These are phyloP conservation scores for Myriangium duriaei DNA, from an alignment of 2,329 filamentous ascomycete species.

Conservation along the genomic window DNA sequence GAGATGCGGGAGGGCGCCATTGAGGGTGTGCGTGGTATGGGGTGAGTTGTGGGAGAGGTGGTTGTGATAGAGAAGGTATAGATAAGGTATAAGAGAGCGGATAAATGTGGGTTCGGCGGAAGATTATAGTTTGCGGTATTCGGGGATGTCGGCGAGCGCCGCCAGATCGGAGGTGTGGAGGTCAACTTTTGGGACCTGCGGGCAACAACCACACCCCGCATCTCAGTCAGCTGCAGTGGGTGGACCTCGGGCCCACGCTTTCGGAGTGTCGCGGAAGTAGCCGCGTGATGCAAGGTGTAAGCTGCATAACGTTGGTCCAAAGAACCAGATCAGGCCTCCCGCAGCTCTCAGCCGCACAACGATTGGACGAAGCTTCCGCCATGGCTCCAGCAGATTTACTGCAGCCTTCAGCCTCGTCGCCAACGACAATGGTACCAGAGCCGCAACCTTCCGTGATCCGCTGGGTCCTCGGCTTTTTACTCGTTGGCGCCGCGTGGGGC, in stretches of 20 bases:
- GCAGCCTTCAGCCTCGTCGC: no score
- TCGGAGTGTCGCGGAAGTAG: no score
- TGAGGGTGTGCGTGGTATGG: background rate
- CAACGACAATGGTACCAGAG: no score
- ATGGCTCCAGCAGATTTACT: no score
- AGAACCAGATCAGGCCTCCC: no score
- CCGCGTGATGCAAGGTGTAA: no score
- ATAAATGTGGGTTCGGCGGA: background rate
- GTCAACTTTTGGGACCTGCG: conserved; percentile 3
- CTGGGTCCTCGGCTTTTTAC: conserved; percentile 77
- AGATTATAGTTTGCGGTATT: conserved; percentile 6
- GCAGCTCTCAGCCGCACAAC: no score
- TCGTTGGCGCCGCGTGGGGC: conserved; percentile 87
- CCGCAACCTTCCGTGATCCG: conserved; percentile 52
- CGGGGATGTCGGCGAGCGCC: conserved; percentile 5
- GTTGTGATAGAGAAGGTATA: conserved; percentile 1
- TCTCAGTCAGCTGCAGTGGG: no score
- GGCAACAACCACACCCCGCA: no score
- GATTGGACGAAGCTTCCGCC: no score
- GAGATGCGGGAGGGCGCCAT: conserved; percentile 21
- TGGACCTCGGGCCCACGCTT: no score
- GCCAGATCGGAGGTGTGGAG: conserved; percentile 2
- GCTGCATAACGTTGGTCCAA: no score
- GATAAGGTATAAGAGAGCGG: background rate
- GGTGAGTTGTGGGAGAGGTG: conserved; percentile 1